Conservation (phyloP, 306 rosid genomes). For the Biancaea sappan region DNA sequence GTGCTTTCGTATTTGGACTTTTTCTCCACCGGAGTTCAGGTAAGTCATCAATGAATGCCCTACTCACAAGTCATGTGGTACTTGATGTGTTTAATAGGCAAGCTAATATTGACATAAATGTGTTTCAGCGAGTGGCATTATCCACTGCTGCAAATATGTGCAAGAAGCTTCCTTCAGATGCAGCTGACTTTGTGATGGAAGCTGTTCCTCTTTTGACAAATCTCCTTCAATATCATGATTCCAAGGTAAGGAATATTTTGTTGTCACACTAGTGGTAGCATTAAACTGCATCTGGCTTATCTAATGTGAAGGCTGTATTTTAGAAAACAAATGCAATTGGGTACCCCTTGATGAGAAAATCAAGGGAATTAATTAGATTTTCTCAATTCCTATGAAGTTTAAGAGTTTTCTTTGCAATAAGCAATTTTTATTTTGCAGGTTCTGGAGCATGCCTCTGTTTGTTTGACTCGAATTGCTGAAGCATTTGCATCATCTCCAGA, state of each 20-base stretch:
- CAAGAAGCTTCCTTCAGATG: slow-evolving; percentile 99
- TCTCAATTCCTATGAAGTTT: not conserved
- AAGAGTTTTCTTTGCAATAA: slow-evolving; percentile 4
- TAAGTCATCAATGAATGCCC: slow-evolving; percentile 30
- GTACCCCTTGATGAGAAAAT: not conserved
- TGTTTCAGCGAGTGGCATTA: slow-evolving; percentile 86
- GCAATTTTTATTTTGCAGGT: slow-evolving; percentile 54
- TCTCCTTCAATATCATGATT: slow-evolving; percentile 96
- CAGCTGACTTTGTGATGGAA: slow-evolving; percentile 99
- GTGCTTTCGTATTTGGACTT: slow-evolving; percentile 96
- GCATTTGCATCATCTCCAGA: slow-evolving; percentile 94
- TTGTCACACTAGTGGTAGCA: not conserved
- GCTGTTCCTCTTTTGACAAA: slow-evolving; percentile 95
- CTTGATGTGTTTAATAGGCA: not conserved
- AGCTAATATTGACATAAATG: slow-evolving; percentile 13
- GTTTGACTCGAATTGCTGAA: slow-evolving; percentile 99
- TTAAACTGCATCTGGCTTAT: not conserved
- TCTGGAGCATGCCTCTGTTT: slow-evolving; percentile 97
- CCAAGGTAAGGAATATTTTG: slow-evolving; percentile 60
- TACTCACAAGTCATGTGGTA: not conserved
- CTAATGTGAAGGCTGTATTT: not conserved
- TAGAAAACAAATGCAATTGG: not conserved
- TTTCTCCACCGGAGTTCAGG: slow-evolving; percentile 99
- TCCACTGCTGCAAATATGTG: slow-evolving; percentile 99
- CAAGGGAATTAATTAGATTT: not conserved